Conservation (phyloP, 768 basidiomycete species). For the Xerocomellus chrysenteron region DNA sequence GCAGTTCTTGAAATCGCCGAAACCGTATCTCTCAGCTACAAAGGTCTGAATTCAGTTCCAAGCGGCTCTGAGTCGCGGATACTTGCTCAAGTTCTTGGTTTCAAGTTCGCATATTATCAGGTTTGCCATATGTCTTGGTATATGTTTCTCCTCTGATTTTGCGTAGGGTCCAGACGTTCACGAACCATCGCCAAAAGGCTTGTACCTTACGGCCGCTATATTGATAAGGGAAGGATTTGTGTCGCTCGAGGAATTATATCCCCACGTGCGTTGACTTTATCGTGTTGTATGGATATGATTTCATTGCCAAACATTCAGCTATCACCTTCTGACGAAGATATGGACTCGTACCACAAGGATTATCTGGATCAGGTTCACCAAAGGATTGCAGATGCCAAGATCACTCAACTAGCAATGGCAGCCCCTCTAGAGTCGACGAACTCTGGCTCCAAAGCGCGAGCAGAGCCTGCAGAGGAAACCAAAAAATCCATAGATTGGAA, state of each 20-base stretch:
- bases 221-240: constrained; percentile 90
- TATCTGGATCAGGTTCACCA: constrained; percentile 62
- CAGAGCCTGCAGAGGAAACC: constrained; percentile 37
- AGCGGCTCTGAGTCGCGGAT: constrained; percentile 51
- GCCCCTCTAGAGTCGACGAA: constrained; percentile 67
- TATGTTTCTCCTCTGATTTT: constrained; percentile 14
- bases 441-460: constrained; percentile 40
- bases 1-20: constrained; percentile 64
- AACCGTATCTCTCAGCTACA: constrained; percentile 5
- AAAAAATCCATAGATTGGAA: constrained; percentile 39
- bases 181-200: constrained; percentile 64
- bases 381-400: constrained; percentile 66
- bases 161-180: constrained; percentile 53
- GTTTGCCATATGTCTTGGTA: constrained; percentile 41
- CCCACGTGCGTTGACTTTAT: constrained; percentile 63
- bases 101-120: constrained; percentile 93
- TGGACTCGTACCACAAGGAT: constrained; percentile 64
- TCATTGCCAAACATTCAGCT: constrained; percentile 45
- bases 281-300: neutral
- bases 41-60: constrained; percentile 9
- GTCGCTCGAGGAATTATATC: constrained; percentile 82
- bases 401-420: constrained; percentile 81
- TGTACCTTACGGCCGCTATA: constrained; percentile 82
- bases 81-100: constrained; percentile 91
- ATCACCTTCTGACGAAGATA: constrained; percentile 70